These are phyloP conservation scores for Fusarium secorum DNA, from an alignment of 2,329 filamentous ascomycete species.

Conservation along the genomic window DNA sequence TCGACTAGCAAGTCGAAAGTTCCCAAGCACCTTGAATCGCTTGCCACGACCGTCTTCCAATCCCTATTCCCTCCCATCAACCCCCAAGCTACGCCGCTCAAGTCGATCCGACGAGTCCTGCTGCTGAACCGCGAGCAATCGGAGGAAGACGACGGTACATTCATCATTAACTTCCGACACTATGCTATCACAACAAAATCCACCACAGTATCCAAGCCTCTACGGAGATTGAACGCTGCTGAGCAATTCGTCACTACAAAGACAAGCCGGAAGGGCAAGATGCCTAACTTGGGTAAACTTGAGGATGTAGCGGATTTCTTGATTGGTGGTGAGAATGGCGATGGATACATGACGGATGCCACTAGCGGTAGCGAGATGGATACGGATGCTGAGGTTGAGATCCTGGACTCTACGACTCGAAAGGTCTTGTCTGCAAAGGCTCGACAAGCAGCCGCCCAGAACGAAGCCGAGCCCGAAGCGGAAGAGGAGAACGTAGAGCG, in stretches of 20 bases:
- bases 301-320: slow-evolving; percentile 96
- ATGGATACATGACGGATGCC: slow-evolving; percentile 83
- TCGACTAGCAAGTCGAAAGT: slow-evolving; percentile 71
- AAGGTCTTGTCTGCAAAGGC: slow-evolving; percentile 67
- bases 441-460: slow-evolving; percentile 51
- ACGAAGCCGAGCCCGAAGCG: slow-evolving; percentile 54
- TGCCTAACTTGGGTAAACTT: slow-evolving; percentile 90
- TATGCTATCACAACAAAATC: slow-evolving; percentile 94
- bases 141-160: slow-evolving; percentile 69
- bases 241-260: slow-evolving; percentile 75
- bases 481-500: slow-evolving; percentile 74
- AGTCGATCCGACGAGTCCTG: slow-evolving; percentile 90
- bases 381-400: slow-evolving; percentile 94
- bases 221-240: slow-evolving; percentile 84
- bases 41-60: slow-evolving; percentile 94
- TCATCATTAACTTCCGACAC: slow-evolving; percentile 87
- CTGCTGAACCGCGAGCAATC: slow-evolving; percentile 82
- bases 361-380: slow-evolving; percentile 91
- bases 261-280: slow-evolving; percentile 68
- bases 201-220: slow-evolving; percentile 82
- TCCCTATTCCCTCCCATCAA: slow-evolving; percentile 96
- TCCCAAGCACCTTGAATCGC: slow-evolving; percentile 92
- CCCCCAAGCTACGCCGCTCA: slow-evolving; percentile 85
- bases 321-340: slow-evolving; percentile 78
- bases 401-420: slow-evolving; percentile 70